These are phyloP conservation scores for Arachis hypogaea DNA, from an alignment of 306 rosid species.

Conservation along the genomic window DNA sequence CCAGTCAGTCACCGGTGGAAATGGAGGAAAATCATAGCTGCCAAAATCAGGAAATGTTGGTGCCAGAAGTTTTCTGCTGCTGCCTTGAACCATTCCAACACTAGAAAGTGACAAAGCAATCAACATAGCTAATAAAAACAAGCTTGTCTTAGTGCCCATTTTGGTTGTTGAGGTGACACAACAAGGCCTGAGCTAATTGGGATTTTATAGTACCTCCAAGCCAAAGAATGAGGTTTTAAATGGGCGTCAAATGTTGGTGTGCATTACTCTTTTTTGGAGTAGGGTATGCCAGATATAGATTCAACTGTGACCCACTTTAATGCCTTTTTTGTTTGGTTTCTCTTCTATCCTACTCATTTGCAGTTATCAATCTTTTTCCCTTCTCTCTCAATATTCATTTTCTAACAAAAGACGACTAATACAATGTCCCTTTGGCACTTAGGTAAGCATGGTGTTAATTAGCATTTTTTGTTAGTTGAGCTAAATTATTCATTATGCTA, in stretches of 20 bases:
- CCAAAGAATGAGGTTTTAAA: constrained; percentile 25
- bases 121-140: constrained; percentile 24
- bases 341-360: background rate
- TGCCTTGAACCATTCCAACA: constrained; percentile 36
- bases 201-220: background rate
- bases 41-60: constrained; percentile 4
- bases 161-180: background rate
- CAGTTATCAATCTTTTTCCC: constrained; percentile 37
- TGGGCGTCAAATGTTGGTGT: constrained; percentile 45
- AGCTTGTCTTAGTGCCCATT: constrained; percentile 39
- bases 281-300: background rate
- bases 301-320: constrained; percentile 31
- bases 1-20: constrained; percentile 35
- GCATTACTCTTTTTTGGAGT: constrained; percentile 5
- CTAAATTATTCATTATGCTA: too few species aligned
- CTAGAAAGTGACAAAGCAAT: constrained; percentile 35
- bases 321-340: background rate
- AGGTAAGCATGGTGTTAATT: constrained; percentile 34
- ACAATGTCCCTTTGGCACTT: too few species aligned
- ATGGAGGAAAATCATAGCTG: constrained; percentile 17
- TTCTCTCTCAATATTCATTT: too few species aligned
- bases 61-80: constrained; percentile 38
- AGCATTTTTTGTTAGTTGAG: background rate
- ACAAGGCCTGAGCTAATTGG: background rate
- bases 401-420: too few species aligned